phyloP scores from a whole-genome alignment of 2,329 filamentous ascomycete species.

The Ophiostoma ulmi region DNA sequence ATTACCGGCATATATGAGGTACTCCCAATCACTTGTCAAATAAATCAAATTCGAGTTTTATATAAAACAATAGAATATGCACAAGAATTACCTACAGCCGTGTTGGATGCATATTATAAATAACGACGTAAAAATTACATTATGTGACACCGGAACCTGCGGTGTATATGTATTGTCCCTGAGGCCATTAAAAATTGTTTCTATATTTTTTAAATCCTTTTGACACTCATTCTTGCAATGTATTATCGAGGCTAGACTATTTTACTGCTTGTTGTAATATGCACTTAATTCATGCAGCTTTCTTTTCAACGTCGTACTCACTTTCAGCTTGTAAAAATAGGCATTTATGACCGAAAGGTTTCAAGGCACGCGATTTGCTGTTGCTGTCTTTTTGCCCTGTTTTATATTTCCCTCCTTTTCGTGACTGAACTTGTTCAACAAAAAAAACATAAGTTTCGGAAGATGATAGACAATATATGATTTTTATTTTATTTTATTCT shows the following conservation, averaged over 20 bases:
- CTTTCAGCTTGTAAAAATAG: conserved; percentile 15
- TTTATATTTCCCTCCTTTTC: conserved; percentile 1
- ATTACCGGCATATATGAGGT: not conserved
- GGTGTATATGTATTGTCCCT: not conserved
- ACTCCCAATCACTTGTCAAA: not conserved
- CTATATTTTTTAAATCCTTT: not conserved
- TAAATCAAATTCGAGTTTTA: not conserved
- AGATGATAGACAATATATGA: not conserved
- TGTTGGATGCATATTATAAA: not conserved
- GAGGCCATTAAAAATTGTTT: not conserved
- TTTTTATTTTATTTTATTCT: no score
- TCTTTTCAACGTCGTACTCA: conserved; percentile 8
- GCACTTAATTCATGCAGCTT: not conserved
- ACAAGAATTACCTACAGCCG: not conserved
- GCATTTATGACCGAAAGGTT: not conserved
- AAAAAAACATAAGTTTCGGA: not conserved
- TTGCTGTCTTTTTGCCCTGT: not conserved
- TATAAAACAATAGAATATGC: not conserved
- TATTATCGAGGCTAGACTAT: not conserved
- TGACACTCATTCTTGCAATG: not conserved
- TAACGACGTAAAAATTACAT: no score
- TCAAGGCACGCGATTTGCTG: conserved; percentile 8
- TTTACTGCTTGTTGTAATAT: not conserved
- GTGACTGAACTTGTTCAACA: not conserved
- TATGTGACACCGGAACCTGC: not conserved